Conservation (phyloP, 225 moss, liverwort and hornwort species). For the Straminergon stramineum region DNA sequence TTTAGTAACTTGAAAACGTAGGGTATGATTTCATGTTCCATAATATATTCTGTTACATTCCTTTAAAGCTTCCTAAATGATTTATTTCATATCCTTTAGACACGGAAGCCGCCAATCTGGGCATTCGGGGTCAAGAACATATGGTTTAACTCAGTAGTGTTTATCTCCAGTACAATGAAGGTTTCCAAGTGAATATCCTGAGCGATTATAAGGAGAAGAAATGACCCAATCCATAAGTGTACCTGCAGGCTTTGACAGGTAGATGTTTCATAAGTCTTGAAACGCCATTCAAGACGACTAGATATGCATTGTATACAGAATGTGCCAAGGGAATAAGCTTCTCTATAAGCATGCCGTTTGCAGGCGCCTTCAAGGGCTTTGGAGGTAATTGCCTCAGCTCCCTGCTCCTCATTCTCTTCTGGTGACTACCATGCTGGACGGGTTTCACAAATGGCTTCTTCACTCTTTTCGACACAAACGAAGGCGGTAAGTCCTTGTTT, state of each 20-base stretch:
- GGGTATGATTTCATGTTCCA: background rate
- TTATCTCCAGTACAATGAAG: background rate
- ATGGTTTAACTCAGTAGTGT: background rate
- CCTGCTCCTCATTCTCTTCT: conserved; percentile 20
- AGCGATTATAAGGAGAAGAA: background rate
- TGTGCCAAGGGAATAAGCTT: conserved; percentile 62
- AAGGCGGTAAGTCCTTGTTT: conserved; percentile 58
- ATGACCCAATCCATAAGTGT: background rate
- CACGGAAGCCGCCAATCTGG: background rate
- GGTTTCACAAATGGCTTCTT: conserved; percentile 64
- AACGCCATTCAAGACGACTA: conserved; percentile 51
- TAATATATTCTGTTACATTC: background rate
- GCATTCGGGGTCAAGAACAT: background rate
- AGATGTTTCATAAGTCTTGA: conserved; percentile 45
- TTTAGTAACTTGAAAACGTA: background rate
- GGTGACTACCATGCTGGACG: conserved; percentile 25
- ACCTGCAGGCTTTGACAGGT: conserved; percentile 88
- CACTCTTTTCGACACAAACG: conserved; percentile 31
- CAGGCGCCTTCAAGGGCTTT: conserved; percentile 39
- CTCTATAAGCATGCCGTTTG: conserved; percentile 68
- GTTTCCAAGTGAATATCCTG: background rate
- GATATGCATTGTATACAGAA: conserved; percentile 50
- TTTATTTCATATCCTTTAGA: background rate
- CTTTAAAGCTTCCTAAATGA: background rate
- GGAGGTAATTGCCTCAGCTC: conserved; percentile 9